Percentiles rank a stretch among this genome's conserved stretches.
These are phyloP conservation scores for Psilocybe azurescens DNA, from an alignment of 768 basidiomycete genomes.

Conservation along the genomic window DNA sequence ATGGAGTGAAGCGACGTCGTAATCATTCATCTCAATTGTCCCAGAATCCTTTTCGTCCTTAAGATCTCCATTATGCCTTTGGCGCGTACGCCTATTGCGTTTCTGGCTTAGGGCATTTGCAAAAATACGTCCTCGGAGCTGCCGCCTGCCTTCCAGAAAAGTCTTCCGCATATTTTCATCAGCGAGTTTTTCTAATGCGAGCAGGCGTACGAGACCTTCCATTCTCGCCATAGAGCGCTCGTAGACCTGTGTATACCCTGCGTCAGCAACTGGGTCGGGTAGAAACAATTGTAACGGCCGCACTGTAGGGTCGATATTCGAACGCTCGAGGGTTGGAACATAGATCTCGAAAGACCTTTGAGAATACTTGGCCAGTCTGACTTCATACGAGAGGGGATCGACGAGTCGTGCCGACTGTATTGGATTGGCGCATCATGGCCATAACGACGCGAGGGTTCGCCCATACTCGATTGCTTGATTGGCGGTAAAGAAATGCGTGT, in stretches of 20 bases:
- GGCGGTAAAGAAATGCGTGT: neutral
- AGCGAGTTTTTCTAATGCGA: conserved; percentile 65
- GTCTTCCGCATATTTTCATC: conserved; percentile 45
- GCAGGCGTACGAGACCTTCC: conserved; percentile 63
- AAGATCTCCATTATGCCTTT: conserved; percentile 59
- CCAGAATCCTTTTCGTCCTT: conserved; percentile 40
- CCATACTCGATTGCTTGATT: conserved; percentile 52
- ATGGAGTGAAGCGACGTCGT: conserved; percentile 59
- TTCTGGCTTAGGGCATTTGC: conserved; percentile 35
- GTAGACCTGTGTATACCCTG: conserved; percentile 47
- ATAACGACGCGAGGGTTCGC: conserved; percentile 64
- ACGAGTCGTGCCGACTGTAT: conserved; percentile 65
- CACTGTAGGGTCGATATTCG: conserved; percentile 64
- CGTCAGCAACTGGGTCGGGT: neutral
- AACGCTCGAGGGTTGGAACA: conserved; percentile 54
- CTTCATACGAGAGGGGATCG: conserved; percentile 71
- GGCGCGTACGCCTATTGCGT: conserved; percentile 36
- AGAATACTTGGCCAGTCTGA: conserved; percentile 64
- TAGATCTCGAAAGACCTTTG: conserved; percentile 60
- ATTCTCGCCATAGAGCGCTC: conserved; percentile 62
- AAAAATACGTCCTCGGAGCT: conserved; percentile 47
- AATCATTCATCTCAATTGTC: conserved; percentile 59
- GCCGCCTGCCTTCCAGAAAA: conserved; percentile 54
- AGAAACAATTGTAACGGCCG: conserved; percentile 8
- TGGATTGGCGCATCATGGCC: conserved; percentile 71